Base-by-base conservation (phyloP, 2,329 filamentous ascomycete genomes). In the Paecilomyces sp. region DNA sequence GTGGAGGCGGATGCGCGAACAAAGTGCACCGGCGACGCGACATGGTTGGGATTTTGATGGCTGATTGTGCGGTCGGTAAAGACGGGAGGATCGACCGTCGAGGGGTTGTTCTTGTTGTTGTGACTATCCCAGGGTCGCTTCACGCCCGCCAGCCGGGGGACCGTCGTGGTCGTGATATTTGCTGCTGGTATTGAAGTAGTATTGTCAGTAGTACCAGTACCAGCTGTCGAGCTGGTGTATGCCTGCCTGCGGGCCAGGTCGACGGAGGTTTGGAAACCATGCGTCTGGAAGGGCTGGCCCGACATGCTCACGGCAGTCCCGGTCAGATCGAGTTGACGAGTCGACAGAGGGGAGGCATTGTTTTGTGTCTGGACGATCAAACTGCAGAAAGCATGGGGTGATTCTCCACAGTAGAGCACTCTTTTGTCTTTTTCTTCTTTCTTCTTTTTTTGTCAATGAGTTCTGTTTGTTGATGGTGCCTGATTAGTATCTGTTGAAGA, bases 241-340 rank as follows among this genome's bases (percentile, higher is more conserved):
- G 74, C 73, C 13, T 72, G 73, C 55, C 76, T 74, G 52, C 74
- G 74, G 53, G 69, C 74, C 51, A 75, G 62, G 63, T 78, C 75
- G 54, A 78, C 64, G 15, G 79, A 79, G 55, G 80, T 77, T 58
- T 82, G 76, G 33, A 84, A 72, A 59, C 81, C 83, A 63, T 80
- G 83, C 60, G 79, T 80, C 70, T 85, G 81, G 54, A 71, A 62
- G 22, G 66, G 59, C 55, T 68, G 65, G 51, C 60, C 66, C 30
- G 64, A 59, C 41, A 63, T 63, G 57, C 69, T 68, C 69, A 71
- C 74, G 18, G 41, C 41, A 22, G 15, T 47, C n/a, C 3, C 4
- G 41, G 41, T 47, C n/a, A 47, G 41, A 47, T 22, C 41, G 18
- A 47, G n/a, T 18, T 18, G 18, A 9, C 41, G 18, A 18, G 41